Percentiles rank a stretch among this genome's conserved stretches.
Conservation (phyloP, 768 basidiomycete species). For the Pluteus cervinus region DNA sequence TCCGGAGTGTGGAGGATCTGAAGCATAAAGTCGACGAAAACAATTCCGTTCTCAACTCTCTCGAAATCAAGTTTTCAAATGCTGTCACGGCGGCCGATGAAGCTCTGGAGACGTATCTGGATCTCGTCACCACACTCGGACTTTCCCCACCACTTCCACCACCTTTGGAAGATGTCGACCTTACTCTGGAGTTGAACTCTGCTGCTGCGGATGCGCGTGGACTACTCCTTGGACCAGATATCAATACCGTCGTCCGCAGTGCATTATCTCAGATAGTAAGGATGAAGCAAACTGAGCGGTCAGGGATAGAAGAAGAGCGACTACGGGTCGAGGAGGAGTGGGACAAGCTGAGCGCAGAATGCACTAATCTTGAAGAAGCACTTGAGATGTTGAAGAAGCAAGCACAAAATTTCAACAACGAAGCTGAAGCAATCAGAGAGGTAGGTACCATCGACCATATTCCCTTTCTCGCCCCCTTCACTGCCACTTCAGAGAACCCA, state of each 20-base stretch:
- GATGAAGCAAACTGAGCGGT: conserved; percentile 61
- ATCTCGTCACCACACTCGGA: conserved; percentile 67
- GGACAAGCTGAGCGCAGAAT: conserved; percentile 68
- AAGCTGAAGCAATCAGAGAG: conserved; percentile 79
- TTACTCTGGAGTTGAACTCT: conserved; percentile 76
- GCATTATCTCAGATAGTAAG: conserved; percentile 70
- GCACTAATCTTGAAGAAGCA: conserved; percentile 78
- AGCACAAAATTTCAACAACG: conserved; percentile 60
- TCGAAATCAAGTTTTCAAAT: conserved; percentile 81
- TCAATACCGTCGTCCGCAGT: conserved; percentile 71
- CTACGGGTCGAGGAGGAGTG: conserved; percentile 81
- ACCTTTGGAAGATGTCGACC: conserved; percentile 68
- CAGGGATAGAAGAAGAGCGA: conserved; percentile 66
- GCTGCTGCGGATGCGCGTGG: conserved; percentile 66
- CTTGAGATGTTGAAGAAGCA: conserved; percentile 69
- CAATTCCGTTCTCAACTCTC: conserved; percentile 63
- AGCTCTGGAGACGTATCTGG: conserved; percentile 73
- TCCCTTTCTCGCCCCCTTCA: conserved; percentile 1
- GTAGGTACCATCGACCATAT: conserved; percentile 49
- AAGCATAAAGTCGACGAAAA: conserved; percentile 71
- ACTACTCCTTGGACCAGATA: conserved; percentile 62
- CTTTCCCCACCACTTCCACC: conserved; percentile 69
- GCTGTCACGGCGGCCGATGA: conserved; percentile 79
- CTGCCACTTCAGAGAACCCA: conserved; percentile 55
- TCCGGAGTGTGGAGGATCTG: conserved; percentile 69